phyloP scores from a whole-genome alignment of 1,284 basidiomycete species.

The Ustilago hordei region DNA sequence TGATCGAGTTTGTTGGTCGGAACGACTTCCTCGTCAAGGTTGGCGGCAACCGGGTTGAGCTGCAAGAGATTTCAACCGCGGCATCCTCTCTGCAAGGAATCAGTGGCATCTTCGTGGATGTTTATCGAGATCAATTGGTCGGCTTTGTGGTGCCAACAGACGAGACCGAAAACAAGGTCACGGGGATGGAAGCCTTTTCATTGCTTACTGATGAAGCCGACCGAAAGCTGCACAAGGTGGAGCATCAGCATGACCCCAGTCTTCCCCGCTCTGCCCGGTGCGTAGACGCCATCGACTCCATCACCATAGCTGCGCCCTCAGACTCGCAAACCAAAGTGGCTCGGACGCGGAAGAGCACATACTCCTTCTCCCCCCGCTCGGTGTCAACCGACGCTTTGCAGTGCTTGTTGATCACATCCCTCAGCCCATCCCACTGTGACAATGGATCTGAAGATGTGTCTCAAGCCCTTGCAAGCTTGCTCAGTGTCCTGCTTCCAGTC shows the following conservation, averaged over 20 bases:
- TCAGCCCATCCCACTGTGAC: neutral
- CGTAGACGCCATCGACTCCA: neutral
- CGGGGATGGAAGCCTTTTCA: neutral
- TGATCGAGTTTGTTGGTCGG: slow-evolving; percentile 60
- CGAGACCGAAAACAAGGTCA: neutral
- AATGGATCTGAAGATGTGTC: neutral
- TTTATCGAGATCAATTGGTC: neutral
- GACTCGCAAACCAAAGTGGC: neutral
- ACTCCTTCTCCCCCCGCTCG: neutral
- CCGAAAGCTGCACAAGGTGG: neutral
- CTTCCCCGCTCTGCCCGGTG: neutral
- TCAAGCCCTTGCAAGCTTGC: neutral
- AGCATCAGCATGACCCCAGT: neutral
- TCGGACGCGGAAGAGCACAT: neutral
- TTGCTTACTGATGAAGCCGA: slow-evolving; percentile 1
- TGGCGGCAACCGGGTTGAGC: slow-evolving; percentile 61
- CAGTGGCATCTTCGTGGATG: neutral
- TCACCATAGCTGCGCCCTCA: neutral
- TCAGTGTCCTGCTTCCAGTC: neutral
- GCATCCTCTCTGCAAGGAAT: slow-evolving; percentile 1
- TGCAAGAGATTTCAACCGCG: slow-evolving; percentile 50
- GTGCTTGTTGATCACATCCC: neutral
- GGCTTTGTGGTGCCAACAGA: neutral
- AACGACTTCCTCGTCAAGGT: slow-evolving; percentile 64
- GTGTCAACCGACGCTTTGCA: neutral